A percentile compares a stretch with the other conserved stretches of the same genome.
Evolutionary conservation across 139 green algal genomes (phyloP).

Genomic region (Chlamydomonas sp.): DNA sequence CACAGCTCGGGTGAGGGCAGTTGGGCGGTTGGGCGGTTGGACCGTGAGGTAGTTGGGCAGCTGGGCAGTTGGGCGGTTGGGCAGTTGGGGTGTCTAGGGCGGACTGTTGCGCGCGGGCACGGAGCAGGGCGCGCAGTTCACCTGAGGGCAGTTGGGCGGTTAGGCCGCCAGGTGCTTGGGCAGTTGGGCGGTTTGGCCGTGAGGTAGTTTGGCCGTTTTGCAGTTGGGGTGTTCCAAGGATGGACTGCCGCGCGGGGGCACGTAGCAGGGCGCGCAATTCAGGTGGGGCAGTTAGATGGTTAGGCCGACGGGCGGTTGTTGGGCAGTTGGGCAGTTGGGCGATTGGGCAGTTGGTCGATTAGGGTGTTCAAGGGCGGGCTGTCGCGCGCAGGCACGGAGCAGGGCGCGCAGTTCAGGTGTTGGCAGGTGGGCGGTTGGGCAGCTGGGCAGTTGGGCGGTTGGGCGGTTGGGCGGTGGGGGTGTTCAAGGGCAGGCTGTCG

Average conservation of each 20-base stretch:
- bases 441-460: too few species aligned
- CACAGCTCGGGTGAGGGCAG: neutral
- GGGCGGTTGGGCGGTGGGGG: too few species aligned
- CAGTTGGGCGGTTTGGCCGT: neutral
- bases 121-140: neutral
- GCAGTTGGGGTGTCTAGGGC: slow-evolving; percentile 44
- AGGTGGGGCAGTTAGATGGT: neutral
- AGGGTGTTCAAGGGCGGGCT: too few species aligned
- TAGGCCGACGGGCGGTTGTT: neutral
- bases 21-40: neutral
- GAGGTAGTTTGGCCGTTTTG: neutral
- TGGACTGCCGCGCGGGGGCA: neutral
- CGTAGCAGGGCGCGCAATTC: neutral
- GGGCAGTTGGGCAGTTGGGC: neutral
- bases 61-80: neutral
- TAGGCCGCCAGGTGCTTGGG: too few species aligned
- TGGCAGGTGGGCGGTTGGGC: neutral
- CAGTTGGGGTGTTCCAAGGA: neutral
- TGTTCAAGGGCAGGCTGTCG: too few species aligned
- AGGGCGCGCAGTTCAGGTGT: slow-evolving; percentile 66
- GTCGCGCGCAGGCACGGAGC: slow-evolving; percentile 60
- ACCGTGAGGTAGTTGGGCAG: neutral
- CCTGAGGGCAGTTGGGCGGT: too few species aligned
- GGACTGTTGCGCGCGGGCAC: slow-evolving; percentile 38
- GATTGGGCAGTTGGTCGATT: too few species aligned